Percentiles rank a stretch among this genome's conserved stretches.
phyloP scores from a whole-genome alignment of 768 basidiomycete species.

The Auricularia sp. region DNA sequence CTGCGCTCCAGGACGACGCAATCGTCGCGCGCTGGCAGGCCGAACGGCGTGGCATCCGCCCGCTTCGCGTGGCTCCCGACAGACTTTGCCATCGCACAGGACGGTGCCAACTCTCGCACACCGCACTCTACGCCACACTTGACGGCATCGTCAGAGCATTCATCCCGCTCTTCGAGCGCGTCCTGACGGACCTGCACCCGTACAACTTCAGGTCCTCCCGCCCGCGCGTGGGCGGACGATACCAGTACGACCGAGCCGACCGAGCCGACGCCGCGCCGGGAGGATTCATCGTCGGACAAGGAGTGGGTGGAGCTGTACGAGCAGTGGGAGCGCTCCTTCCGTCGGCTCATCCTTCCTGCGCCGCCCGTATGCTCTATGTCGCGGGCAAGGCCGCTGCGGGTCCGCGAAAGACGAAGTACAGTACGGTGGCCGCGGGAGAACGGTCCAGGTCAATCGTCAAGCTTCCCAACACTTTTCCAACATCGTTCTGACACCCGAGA shows the following conservation, averaged over 20 bases:
- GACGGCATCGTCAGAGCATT: conserved; percentile 26
- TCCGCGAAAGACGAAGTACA: conserved; percentile 20
- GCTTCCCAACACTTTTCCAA: conserved; percentile 22
- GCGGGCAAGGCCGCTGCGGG: too few relatives aligned
- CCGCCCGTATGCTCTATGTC: too few relatives aligned
- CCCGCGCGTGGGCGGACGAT: conserved; percentile 25
- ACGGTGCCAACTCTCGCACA: conserved; percentile 25
- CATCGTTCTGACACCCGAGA: conserved; percentile 22
- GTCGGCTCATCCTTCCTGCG: too few relatives aligned
- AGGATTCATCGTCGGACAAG: conserved; percentile 28
- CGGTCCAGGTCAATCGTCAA: conserved; percentile 32
- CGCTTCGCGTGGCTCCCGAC: conserved; percentile 31
- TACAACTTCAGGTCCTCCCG: conserved; percentile 8
- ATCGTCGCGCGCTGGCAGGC: too few relatives aligned
- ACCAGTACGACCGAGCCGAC: too few relatives aligned
- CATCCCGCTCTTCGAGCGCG: conserved; percentile 43
- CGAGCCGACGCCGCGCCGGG: not conserved
- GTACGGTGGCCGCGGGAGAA: conserved; percentile 28
- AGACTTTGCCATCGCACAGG: conserved; percentile 27
- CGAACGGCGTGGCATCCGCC: not conserved
- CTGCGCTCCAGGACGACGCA: too few relatives aligned
- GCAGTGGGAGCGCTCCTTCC: conserved; percentile 10
- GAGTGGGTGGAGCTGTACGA: conserved; percentile 37
- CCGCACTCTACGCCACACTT: conserved; percentile 25
- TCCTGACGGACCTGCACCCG: conserved; percentile 44